Evolutionary conservation across 768 basidiomycete species (phyloP), one percentile per base, ranked within the genome.

Genomic region (Auriscalpium orientale): DNA sequence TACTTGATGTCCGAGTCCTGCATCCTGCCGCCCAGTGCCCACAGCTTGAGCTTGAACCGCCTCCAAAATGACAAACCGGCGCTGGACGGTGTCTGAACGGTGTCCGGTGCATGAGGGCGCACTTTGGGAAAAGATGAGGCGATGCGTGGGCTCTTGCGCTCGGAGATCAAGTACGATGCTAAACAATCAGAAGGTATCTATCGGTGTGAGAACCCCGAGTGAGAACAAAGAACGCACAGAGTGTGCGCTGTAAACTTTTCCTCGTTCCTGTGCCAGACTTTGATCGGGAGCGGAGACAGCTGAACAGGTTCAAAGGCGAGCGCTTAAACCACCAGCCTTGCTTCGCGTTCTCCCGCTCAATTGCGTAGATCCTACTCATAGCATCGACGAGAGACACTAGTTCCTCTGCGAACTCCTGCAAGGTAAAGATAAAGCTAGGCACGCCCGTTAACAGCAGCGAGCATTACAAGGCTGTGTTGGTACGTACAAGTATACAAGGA

Each of bases 401-500:
- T 68, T 98, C 95, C 56, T 80, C 76, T 8, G 91, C 81, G 67
- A 98, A 98, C 66, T 98, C 97, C 70, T 99, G 93, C 46, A 98
- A 68, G 0, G 93, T 95, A 71, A 98, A 99, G 60, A 97, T 88
- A 71, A 95, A 98, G 74, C 94, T 97, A 59, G 35, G 37, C 36
- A 21, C 15, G 35, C 33, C 18, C 5, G 43, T 43, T 8, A 28
- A 63, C 40, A 57, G 53, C 56, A 13, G 55, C 33, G 11, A 49
- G 34, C 33, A 16, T 11, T 38, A 11, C 46, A 28, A 8, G 20
- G 53, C 49, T 7, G 11, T 18, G 50, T 15, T 8, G n/a, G 7
- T n/a, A 76, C 91, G 67, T 58, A 95, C 94, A 94, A 95, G 66
- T 95, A 95, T 0, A 94, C 87, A 22, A 95, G 69, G 67, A 95